Conservation (phyloP, 306 rosid species). For the Quercus robur region DNA sequence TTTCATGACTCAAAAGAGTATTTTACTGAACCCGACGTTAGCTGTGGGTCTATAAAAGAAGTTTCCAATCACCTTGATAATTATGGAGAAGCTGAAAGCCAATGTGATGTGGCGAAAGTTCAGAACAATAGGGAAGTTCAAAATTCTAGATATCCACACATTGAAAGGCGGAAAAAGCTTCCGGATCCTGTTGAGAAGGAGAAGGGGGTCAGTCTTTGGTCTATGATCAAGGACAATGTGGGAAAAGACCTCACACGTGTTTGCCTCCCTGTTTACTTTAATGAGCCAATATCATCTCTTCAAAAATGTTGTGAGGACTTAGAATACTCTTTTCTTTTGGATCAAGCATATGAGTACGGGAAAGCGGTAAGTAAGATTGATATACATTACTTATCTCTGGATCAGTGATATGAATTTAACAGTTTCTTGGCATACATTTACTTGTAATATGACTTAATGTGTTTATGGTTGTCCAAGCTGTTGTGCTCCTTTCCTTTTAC, state of each 20-base stretch:
- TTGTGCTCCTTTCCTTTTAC: too few species aligned
- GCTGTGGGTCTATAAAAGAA: slow-evolving; percentile 39
- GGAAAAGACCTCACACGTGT: slow-evolving; percentile 96
- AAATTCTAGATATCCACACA: slow-evolving; percentile 36
- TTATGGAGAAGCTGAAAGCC: slow-evolving; percentile 29
- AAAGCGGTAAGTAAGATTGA: slow-evolving; percentile 69
- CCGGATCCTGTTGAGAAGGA: slow-evolving; percentile 94
- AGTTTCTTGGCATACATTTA: not conserved
- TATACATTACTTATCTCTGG: not conserved
- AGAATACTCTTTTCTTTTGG: slow-evolving; percentile 89
- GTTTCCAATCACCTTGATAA: slow-evolving; percentile 30
- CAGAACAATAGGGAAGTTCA: slow-evolving; percentile 25
- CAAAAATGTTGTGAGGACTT: slow-evolving; percentile 95
- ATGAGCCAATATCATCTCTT: slow-evolving; percentile 96
- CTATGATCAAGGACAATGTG: slow-evolving; percentile 94
- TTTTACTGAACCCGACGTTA: slow-evolving; percentile 56
- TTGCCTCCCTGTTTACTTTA: slow-evolving; percentile 98
- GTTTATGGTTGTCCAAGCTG: not conserved
- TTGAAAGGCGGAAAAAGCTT: slow-evolving; percentile 77
- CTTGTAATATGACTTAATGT: not conserved
- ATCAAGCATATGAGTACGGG: slow-evolving; percentile 80
- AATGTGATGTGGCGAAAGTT: slow-evolving; percentile 40
- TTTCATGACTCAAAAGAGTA: slow-evolving; percentile 69
- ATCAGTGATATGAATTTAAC: not conserved
- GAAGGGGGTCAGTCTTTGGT: slow-evolving; percentile 97